Evolutionary conservation across 2,329 filamentous ascomycete genomes (phyloP).

Genomic region (Gaeumannomyces tritici): DNA sequence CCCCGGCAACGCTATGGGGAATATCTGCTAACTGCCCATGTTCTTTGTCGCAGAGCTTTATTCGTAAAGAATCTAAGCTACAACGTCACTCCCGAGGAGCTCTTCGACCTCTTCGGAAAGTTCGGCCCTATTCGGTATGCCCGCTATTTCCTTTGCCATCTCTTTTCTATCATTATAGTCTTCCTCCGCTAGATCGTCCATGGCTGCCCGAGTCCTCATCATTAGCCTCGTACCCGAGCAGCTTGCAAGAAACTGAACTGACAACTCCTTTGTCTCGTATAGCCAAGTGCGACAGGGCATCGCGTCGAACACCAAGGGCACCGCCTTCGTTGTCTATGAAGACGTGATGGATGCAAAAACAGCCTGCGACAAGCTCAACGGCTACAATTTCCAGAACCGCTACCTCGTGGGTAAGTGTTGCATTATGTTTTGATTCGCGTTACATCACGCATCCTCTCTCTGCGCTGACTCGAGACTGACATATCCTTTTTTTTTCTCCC

Average conservation of each 20-base stretch:
- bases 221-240: not conserved
- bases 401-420: slow-evolving; percentile 82
- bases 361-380: slow-evolving; percentile 98
- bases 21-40: slow-evolving; percentile 15
- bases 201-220: not conserved
- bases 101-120: slow-evolving; percentile 98
- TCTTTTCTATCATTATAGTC: not conserved
- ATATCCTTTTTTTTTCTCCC: not conserved
- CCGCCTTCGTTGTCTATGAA: slow-evolving; percentile 98
- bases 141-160: not conserved
- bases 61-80: slow-evolving; percentile 99
- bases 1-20: no score
- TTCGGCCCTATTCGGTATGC: slow-evolving; percentile 91
- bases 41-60: slow-evolving; percentile 63
- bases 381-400: slow-evolving; percentile 99
- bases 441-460: not conserved
- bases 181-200: not conserved
- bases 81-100: slow-evolving; percentile 95
- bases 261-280: slow-evolving; percentile 11
- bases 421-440: slow-evolving; percentile 2
- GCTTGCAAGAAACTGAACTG: not conserved
- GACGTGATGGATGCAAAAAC: slow-evolving; percentile 98
- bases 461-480: not conserved
- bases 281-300: slow-evolving; percentile 99
- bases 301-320: slow-evolving; percentile 94